Base-by-base conservation (phyloP, 257 asterid genomes). In the Mitragyna speciosa region DNA sequence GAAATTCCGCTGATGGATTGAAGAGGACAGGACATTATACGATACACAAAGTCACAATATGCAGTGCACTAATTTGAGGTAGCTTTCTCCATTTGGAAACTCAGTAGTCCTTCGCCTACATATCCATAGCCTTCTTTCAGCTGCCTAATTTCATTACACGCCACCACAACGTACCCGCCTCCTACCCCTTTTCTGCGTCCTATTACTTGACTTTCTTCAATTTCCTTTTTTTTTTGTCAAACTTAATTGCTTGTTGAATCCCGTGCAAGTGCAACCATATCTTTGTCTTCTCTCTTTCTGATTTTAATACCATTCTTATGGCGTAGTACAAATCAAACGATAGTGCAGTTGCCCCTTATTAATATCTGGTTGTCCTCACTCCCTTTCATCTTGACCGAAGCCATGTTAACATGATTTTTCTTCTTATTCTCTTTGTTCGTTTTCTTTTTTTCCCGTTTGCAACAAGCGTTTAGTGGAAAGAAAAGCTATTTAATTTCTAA, bases 1-100 rank as follows among this genome's bases (percentile, higher is more conserved):
- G 79, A 73, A 78, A 82, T 82, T 79, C 56, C 82, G 85, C 79
- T 73, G 85, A 73, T 68, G 71, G 75, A 78, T 74, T 68, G 45
- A 36, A 28, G 76, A 36, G 45, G 76, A 78, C 70, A 76, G 61
- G 63, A 76, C 68, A 77, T 73, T 6, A 70, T n/a, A 33, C 39
- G 17, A 49, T 41, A 45, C 76, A 12, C 33, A 16, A 73, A 10
- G n/a, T 56, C 64, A 56, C 28, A 22, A 54, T 5, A 4, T 3
- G 61, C 31, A 33, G 11, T n/a, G 41, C 77, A 49, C 15, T 14
- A 24, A 28, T 45, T 70, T 65, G 61, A 64, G 47, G 33, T 20
- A 73, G 77, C 72, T 78, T 82, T 36, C 85, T 70, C 41, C 65
- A 78, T 78, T 78, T 67, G 58, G 82, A 73, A 73, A 82, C 73